phyloP scores from a whole-genome alignment of 257 asterid genomes.

The Mitragyna speciosa region DNA sequence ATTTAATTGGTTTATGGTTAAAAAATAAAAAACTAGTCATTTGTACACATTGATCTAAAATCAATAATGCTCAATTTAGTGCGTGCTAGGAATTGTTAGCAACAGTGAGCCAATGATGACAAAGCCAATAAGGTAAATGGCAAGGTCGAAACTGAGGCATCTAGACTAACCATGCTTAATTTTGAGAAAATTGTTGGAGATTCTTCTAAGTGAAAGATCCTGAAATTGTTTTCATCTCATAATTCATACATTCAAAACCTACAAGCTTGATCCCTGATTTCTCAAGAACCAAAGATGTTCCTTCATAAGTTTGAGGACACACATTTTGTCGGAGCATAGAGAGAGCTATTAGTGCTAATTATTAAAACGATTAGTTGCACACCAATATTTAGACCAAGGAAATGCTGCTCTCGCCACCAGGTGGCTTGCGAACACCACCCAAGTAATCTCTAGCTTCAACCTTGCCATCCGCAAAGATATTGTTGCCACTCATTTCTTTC shows the following conservation, averaged over 20 bases:
- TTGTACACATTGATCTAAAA: too few species aligned
- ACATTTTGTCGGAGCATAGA: neutral
- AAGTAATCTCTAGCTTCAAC: conserved; percentile 69
- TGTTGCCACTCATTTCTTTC: conserved; percentile 82
- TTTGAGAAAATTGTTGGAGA: neutral
- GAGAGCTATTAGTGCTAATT: neutral
- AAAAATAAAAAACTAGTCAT: neutral
- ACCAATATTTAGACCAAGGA: conserved; percentile 51
- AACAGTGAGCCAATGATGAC: neutral
- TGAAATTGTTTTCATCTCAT: neutral
- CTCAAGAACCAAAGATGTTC: neutral
- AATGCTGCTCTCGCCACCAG: conserved; percentile 93
- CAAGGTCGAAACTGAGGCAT: neutral
- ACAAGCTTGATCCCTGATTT: conserved; percentile 7
- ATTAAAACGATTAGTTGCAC: neutral
- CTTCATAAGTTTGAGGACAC: neutral
- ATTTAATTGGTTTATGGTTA: neutral
- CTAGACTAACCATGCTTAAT: neutral
- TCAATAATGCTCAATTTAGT: neutral
- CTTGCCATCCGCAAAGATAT: conserved; percentile 78
- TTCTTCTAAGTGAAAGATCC: neutral
- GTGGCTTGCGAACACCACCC: conserved; percentile 89
- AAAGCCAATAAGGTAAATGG: neutral
- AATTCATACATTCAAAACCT: conserved; percentile 4
- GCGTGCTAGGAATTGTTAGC: neutral